Conservation (phyloP, 2,329 filamentous ascomycete species). For the Aspergillus quadricinctus region DNA sequence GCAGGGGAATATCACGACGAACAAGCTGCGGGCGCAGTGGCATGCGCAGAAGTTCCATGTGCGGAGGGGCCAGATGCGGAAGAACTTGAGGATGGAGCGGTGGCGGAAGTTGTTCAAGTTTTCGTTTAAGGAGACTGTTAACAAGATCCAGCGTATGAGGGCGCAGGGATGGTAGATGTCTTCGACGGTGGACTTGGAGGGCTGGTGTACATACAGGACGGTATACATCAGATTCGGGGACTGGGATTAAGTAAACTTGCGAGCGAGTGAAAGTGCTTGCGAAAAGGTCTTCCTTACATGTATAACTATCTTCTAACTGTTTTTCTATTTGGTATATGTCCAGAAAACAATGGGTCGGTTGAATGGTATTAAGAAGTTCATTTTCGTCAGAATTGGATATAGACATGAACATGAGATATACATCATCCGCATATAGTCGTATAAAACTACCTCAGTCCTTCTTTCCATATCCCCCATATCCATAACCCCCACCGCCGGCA, state of each 20-base stretch:
- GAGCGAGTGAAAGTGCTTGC: too few species aligned
- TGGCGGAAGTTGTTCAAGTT: constrained; percentile 45
- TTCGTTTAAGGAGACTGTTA: constrained; percentile 40
- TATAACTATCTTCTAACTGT: constrained; percentile 10
- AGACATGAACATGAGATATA: constrained; percentile 8
- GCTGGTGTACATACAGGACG: background rate
- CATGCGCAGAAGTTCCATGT: constrained; percentile 39
- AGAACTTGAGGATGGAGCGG: constrained; percentile 34
- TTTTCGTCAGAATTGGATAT: constrained; percentile 1
- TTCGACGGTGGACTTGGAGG: background rate
- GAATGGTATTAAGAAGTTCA: background rate
- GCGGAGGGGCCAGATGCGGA: constrained; percentile 38
- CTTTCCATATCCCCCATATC: constrained; percentile 40
- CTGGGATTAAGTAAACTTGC: background rate
- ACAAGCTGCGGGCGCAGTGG: constrained; percentile 30
- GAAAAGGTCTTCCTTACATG: background rate
- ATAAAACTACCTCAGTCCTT: constrained; percentile 32
- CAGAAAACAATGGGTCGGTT: background rate
- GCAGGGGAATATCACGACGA: constrained; percentile 23
- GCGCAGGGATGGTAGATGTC: constrained; percentile 41
- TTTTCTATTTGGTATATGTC: constrained; percentile 14
- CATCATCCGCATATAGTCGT: background rate
- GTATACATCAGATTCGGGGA: background rate
- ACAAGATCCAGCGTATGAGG: constrained; percentile 41
- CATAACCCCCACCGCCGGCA: constrained; percentile 23